A percentile compares a stretch with the other conserved stretches of the same genome.
These are phyloP conservation scores for Elsinoe arachidis DNA, from an alignment of 2,329 filamentous ascomycete genomes.

Conservation along the genomic window DNA sequence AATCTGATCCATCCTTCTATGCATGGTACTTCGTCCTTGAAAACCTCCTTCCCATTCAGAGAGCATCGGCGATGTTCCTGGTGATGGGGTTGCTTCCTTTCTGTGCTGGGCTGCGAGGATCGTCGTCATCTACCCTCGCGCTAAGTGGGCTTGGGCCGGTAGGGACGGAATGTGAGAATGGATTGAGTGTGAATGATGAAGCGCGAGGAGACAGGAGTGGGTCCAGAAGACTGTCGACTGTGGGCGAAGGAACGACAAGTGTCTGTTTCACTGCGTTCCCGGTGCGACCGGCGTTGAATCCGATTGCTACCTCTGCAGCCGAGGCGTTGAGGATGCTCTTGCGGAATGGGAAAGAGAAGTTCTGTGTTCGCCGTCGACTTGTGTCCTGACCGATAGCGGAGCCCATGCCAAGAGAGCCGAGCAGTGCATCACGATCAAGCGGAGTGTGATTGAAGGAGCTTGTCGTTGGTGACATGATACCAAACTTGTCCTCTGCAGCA, in stretches of 20 bases:
- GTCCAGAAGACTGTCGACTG: conserved; percentile 31
- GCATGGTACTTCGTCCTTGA: background rate
- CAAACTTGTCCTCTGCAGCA: conserved; percentile 30
- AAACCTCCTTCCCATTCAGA: conserved; percentile 40
- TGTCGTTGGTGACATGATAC: conserved; percentile 32
- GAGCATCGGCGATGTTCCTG: conserved; percentile 67
- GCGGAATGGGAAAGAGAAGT: conserved; percentile 12
- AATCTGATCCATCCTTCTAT: background rate
- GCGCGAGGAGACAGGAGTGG: conserved; percentile 62
- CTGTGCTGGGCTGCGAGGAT: conserved; percentile 67
- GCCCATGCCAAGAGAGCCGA: conserved; percentile 30
- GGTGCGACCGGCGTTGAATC: conserved; percentile 25
- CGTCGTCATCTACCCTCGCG: conserved; percentile 48
- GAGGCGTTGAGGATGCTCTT: background rate
- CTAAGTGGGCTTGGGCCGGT: conserved; percentile 38
- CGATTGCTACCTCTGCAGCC: background rate
- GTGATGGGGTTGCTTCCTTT: conserved; percentile 66
- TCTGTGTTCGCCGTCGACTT: conserved; percentile 10
- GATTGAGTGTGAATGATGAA: conserved; percentile 64
- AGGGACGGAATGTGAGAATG: conserved; percentile 41
- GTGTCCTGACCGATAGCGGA: conserved; percentile 16
- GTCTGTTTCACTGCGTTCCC: conserved; percentile 24
- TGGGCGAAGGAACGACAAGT: conserved; percentile 5
- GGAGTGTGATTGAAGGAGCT: conserved; percentile 33
- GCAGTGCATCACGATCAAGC: conserved; percentile 27